Base-by-base conservation (phyloP, 495 filamentous ascomycete species). In the Gamarada debralockiae region DNA sequence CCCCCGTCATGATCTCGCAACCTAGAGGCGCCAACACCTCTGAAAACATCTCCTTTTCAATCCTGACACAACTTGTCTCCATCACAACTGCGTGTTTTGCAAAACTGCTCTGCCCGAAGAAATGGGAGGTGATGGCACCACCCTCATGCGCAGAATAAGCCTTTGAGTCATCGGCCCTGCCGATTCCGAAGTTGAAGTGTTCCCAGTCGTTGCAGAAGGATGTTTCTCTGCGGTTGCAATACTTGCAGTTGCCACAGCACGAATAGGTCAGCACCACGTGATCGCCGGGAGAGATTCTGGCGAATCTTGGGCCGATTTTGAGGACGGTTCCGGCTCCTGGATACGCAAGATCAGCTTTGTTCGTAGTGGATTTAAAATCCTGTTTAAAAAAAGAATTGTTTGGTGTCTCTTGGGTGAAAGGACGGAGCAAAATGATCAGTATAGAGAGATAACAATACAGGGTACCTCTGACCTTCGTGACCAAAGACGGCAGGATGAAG, bases 271-370 rank as follows among this genome's bases (percentile, higher is more conserved):
- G 56, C 9, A 74, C 52, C 14, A 79, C 76, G 31, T 64, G 60
- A 53, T 81, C 77, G 21, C 76, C 74, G 2, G 68, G 63, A 15
- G 57, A 59, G 4, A 79, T 59, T 33, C 69, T 52, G 2, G 29
- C 47, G 46, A 59, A 62, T 22, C 21, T 15, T 14, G 68, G 67
- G 9, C 79, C 79, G n/a, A 74, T 21, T 12, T 61, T 59, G 23
- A 71, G 61, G 17, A 82, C 66, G 21, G 74, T 54, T 6, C 78
- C 79, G 1, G 70, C 68, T 21, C 78, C 78, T 55, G 44, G 4
- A 25, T n/a, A n/a, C n/a, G n/a, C n/a, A n/a, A n/a, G n/a, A n/a
- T n/a, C n/a, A n/a, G n/a, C n/a, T n/a, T n/a, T n/a, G n/a, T n/a
- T n/a, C n/a, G n/a, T n/a, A n/a, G n/a, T n/a, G n/a, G n/a, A n/a